Evolutionary conservation across 805 yeast genomes (phyloP).

Genomic region (Candida orba): DNA sequence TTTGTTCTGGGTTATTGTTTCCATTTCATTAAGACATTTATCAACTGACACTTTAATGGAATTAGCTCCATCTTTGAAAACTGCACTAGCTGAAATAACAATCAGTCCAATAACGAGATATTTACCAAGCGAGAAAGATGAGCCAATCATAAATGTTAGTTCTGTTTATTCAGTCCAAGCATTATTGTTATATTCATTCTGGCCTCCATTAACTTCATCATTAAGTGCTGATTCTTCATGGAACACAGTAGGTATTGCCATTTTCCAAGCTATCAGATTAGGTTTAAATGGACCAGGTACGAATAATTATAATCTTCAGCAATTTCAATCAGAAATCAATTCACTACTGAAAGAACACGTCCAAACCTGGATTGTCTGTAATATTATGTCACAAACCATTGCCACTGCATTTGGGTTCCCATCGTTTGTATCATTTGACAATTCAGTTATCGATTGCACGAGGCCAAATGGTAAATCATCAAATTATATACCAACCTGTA

Average conservation of each 20-base stretch:
- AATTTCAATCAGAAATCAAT: slow-evolving; percentile 27
- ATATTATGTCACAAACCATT: slow-evolving; percentile 80
- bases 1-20: slow-evolving; percentile 88
- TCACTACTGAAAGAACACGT: slow-evolving; percentile 63
- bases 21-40: slow-evolving; percentile 70
- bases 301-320: slow-evolving; percentile 34
- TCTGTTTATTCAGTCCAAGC: slow-evolving; percentile 95
- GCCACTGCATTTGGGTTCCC: slow-evolving; percentile 95
- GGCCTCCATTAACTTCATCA: slow-evolving; percentile 96
- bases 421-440: slow-evolving; percentile 80
- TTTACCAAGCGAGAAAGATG: slow-evolving; percentile 70
- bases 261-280: slow-evolving; percentile 86
- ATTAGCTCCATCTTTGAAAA: slow-evolving; percentile 64
- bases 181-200: slow-evolving; percentile 74
- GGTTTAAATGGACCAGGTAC: slow-evolving; percentile 81
- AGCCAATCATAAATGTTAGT: slow-evolving; percentile 79
- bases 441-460: slow-evolving; percentile 51
- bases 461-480: slow-evolving; percentile 32
- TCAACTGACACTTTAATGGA: slow-evolving; percentile 40
- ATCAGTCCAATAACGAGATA: slow-evolving; percentile 86
- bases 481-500: slow-evolving; percentile 22
- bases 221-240: slow-evolving; percentile 93
- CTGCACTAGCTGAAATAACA: slow-evolving; percentile 77
- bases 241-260: slow-evolving; percentile 90
- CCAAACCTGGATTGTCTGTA: slow-evolving; percentile 91